These are phyloP conservation scores for Vigna radiata DNA, from an alignment of 306 rosid genomes.

Conservation along the genomic window DNA sequence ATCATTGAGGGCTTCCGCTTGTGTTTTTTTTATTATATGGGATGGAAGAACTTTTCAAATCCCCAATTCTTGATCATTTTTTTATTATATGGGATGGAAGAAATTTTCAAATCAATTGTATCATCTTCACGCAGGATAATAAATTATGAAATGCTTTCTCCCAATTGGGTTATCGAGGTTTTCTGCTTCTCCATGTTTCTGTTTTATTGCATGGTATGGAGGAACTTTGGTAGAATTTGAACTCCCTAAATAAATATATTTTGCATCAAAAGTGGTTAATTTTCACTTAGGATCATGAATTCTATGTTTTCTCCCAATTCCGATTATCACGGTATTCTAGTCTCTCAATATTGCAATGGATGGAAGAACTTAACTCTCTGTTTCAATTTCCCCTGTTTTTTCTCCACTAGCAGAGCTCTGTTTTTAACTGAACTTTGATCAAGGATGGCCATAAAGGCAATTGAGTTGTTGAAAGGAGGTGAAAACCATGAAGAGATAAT, in stretches of 20 bases:
- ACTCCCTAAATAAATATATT: background rate
- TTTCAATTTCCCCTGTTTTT: slow-evolving; percentile 33
- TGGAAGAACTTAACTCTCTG: slow-evolving; percentile 16
- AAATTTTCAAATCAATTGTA: too few relatives aligned
- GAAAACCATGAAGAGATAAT: slow-evolving; percentile 58
- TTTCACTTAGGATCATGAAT: background rate
- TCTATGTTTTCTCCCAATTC: background rate
- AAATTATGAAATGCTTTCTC: background rate
- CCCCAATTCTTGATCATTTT: background rate
- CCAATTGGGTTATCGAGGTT: background rate
- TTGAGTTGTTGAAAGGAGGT: slow-evolving; percentile 55
- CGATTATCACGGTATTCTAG: slow-evolving; percentile 17
- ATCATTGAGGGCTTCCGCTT: background rate
- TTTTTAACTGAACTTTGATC: slow-evolving; percentile 19
- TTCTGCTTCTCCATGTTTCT: background rate
- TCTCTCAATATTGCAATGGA: background rate
- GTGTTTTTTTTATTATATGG: background rate
- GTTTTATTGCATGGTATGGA: background rate
- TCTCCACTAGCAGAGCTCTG: slow-evolving; percentile 1
- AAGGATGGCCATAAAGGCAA: slow-evolving; percentile 60
- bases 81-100: too few relatives aligned
- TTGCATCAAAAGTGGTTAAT: background rate
- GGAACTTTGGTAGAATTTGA: background rate
- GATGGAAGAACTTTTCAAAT: background rate
- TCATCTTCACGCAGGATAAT: background rate